Conservation (phyloP, 768 basidiomycete genomes). For the Pleurotus platypus region DNA sequence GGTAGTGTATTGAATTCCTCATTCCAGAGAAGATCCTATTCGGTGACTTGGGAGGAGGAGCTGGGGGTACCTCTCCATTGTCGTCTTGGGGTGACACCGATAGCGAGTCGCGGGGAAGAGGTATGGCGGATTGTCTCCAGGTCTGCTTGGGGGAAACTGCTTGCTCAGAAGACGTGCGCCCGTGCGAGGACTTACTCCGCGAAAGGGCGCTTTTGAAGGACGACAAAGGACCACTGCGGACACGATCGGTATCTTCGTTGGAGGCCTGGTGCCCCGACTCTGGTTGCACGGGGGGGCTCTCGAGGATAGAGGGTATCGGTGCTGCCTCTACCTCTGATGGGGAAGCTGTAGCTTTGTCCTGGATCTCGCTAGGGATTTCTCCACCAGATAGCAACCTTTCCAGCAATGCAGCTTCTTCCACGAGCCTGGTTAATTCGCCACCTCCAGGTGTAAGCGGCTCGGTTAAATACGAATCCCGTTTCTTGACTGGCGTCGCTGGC, state of each 20-base stretch:
- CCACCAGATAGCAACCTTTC: conserved; percentile 52
- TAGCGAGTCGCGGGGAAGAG: neutral
- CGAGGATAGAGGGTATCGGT: neutral
- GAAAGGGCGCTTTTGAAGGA: conserved; percentile 1
- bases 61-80: conserved; percentile 24
- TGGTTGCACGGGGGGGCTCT: neutral
- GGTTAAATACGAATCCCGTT: conserved; percentile 23
- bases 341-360: conserved; percentile 5
- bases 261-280: neutral
- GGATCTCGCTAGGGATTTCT: conserved; percentile 37
- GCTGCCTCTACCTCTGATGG: neutral
- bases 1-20: conserved; percentile 41
- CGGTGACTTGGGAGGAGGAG: conserved; percentile 50
- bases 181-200: neutral
- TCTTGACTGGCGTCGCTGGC: conserved; percentile 23
- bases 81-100: conserved; percentile 6
- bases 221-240: neutral
- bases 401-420: conserved; percentile 56
- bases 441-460: conserved; percentile 41
- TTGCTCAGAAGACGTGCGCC: neutral
- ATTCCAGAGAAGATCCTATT: conserved; percentile 49
- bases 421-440: conserved; percentile 49
- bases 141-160: neutral
- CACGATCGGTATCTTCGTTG: neutral
- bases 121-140: neutral